A percentile compares a stretch with the other conserved stretches of the same genome.
Evolutionary conservation across 306 rosid genomes (phyloP).

Genomic region (Carpinus viminea): DNA sequence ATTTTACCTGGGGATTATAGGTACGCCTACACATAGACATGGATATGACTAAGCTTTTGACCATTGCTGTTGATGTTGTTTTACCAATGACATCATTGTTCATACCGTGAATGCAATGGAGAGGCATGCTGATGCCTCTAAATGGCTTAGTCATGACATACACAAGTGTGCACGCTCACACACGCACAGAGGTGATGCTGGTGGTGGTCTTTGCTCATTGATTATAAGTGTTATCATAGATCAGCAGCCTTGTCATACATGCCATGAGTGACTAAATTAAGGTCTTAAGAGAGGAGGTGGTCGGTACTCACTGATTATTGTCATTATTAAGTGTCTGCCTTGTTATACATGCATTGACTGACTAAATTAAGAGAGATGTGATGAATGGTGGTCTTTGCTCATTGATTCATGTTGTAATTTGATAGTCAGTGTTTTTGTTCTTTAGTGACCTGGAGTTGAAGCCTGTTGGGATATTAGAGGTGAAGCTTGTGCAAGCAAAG

Average conservation of each 20-base stretch:
- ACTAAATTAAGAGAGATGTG: not conserved
- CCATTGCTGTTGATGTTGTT: not conserved
- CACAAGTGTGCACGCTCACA: not conserved
- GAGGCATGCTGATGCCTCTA: not conserved
- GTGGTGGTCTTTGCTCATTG: slow-evolving; percentile 1
- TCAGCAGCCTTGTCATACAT: slow-evolving; percentile 8
- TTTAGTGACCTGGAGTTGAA: slow-evolving; percentile 91
- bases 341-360: not conserved
- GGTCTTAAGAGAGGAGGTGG: not conserved
- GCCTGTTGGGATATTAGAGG: slow-evolving; percentile 89
- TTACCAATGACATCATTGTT: slow-evolving; percentile 11
- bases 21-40: slow-evolving; percentile 37
- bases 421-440: slow-evolving; percentile 27
- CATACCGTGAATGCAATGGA: not conserved
- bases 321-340: slow-evolving; percentile 1
- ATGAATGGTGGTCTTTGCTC: slow-evolving; percentile 23
- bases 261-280: not conserved
- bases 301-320: slow-evolving; percentile 19
- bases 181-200: not conserved
- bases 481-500: slow-evolving; percentile 98
- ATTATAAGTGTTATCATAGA: not conserved
- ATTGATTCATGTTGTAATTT: slow-evolving; percentile 12
- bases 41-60: slow-evolving; percentile 4
- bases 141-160: not conserved
- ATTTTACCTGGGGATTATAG: slow-evolving; percentile 97